Base-by-base conservation (phyloP, 2,329 filamentous ascomycete species). In the Sclerotinia glacialis region DNA sequence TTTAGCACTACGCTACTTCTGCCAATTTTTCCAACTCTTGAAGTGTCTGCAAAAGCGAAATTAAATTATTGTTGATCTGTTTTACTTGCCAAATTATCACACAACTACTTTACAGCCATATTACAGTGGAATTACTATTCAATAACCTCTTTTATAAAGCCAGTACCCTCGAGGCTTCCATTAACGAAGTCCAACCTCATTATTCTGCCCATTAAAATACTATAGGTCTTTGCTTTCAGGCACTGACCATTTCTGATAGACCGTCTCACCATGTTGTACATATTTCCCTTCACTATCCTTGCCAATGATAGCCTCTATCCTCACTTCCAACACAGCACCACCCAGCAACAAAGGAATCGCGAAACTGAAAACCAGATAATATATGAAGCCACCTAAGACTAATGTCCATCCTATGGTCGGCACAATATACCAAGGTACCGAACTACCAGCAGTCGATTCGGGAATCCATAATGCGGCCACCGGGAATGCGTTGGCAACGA, bases 401-500 rank as follows among this genome's bases (percentile, higher is more conserved):
- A 67, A 55, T 16, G 42, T n/a, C 59, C 65, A 67, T 16, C 65
- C 65, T 26, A 67, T 64, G 26, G 65, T 67, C 2, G 65, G 65
- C 8, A 67, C 65, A 34, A 64, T 7, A 26, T 55, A 67, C 65
- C 65, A 67, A 14, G 50, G 60, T 11, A 67, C 47, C 1, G 50
- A 64, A n/a, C 42, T 49, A n/a, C 21, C 40, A 5, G 62, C 12
- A 14, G n/a, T 18, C 2, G 23, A 11, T 31, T 55, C 49, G 1
- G 65, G 50, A 21, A 67, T 56, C 65, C 65, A 67, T 16, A 66
- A 42, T 0, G 55, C 60, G 1, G 52, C 44, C 6, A 64, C 50
- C 1, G 60, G 65, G 12, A 67, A 63, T 3, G 42, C 16, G 7
- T 63, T 64, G 7, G 60, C 65, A 21, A 47, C 16, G 26, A 67